Base-by-base conservation (phyloP, 2,329 filamentous ascomycete genomes). In the Neonectria faginata region DNA sequence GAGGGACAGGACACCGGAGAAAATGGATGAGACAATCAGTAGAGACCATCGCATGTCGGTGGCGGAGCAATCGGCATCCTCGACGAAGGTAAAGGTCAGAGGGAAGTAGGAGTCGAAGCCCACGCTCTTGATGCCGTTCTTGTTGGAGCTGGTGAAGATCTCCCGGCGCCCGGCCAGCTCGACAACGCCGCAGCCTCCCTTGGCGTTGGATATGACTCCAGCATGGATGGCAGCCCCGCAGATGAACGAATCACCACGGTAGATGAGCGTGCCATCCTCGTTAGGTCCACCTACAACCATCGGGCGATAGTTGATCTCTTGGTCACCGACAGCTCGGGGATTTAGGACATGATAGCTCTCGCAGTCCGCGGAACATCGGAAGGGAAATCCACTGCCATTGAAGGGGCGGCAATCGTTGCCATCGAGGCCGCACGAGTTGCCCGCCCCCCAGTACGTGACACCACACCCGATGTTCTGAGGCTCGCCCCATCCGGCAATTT, bases 41-140 rank as follows among this genome's bases (percentile, higher is more conserved):
- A 97, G 81, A 2, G 91, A 86, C 96, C 96, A 99, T 48, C 94
- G 86, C 62, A 92, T 86, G 77, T 98, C 96, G 59, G 85, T 84
- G 16, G 93, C 90, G 54, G 88, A 86, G 72, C 93, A 91, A 14
- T 85, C 79, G 7, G 93, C 84, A 33, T 85, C 85, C 5, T 83
- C 79, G 5, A 92, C 80, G 71, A 99, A 98, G 18, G 88, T 88
- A 77, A 93, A 97, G 0, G 94, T 91, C 31, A 92, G 90, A 1
- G 96, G 96, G 73, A 99, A 99, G 69, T 93, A 93, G 0, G 93
- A 95, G 67, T 94, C 88, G 75, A 99, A 99, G 5, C 80, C 86
- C 58, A 92, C 83, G 67, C 93, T 97, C 29, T 83, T 80, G 67
- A 98, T 93, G 57, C 91, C 92, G 73, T 97, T 84, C n/a, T 84